phyloP scores from a whole-genome alignment of 352 stramenopile species.

The Globisporangium paroecandrum region DNA sequence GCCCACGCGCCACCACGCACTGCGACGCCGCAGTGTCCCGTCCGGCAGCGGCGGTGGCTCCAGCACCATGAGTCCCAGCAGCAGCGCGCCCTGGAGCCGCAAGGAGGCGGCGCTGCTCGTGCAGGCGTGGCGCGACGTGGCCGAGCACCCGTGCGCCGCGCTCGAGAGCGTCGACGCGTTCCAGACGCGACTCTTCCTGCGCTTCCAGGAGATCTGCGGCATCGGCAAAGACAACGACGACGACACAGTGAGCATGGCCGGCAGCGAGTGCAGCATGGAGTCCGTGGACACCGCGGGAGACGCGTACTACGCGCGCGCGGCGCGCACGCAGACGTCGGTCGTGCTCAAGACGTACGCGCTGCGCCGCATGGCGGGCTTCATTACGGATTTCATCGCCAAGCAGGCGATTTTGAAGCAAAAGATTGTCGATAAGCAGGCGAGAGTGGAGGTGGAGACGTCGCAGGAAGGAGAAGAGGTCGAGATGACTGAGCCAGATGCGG shows the following conservation, averaged over 20 bases:
- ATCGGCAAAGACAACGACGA: neutral
- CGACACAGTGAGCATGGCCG: conserved; percentile 5
- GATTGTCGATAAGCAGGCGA: neutral
- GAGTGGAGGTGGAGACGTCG: neutral
- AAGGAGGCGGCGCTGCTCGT: conserved; percentile 13
- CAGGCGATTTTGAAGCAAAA: conserved; percentile 2
- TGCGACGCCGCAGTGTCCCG: conserved; percentile 10
- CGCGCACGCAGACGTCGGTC: conserved; percentile 14
- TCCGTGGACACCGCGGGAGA: neutral
- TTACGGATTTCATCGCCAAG: conserved; percentile 8
- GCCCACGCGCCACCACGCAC: conserved; percentile 6
- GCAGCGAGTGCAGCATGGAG: conserved; percentile 16
- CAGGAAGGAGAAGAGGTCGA: neutral
- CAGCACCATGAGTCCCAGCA: conserved; percentile 6
- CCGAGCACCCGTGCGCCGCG: conserved; percentile 4
- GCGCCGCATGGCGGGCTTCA: conserved; percentile 16
- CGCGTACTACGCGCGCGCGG: neutral
- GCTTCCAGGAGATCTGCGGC: conserved; percentile 12
- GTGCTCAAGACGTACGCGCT: conserved; percentile 17
- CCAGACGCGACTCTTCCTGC: conserved; percentile 17
- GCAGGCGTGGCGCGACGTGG: conserved; percentile 14
- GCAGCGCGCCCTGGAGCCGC: conserved; percentile 7
- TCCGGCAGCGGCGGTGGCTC: neutral
- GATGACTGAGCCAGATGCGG: neutral
- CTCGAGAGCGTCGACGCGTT: conserved; percentile 17